Percentiles rank a stretch among this genome's conserved stretches.
phyloP scores from a whole-genome alignment of 768 basidiomycete genomes.

The Suillus weaverae region DNA sequence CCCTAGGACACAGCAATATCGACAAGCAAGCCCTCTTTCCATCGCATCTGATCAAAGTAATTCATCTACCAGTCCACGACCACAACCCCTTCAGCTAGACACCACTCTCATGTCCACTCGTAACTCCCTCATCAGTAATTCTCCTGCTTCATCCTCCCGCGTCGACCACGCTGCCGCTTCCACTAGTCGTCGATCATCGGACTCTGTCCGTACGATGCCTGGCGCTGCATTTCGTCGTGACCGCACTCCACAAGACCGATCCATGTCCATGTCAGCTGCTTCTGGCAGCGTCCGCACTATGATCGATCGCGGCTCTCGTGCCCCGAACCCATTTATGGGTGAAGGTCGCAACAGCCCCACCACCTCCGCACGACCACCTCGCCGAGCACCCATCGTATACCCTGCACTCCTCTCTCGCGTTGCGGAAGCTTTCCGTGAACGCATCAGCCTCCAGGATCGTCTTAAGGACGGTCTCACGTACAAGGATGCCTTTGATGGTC shows the following conservation, averaged over 20 bases:
- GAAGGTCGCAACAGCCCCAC: conserved; percentile 37
- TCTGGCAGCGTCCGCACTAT: conserved; percentile 49
- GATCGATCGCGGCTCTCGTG: conserved; percentile 38
- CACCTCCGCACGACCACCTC: conserved; percentile 34
- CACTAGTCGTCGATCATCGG: conserved; percentile 61
- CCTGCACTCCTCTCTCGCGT: conserved; percentile 96
- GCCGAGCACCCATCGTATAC: conserved; percentile 78
- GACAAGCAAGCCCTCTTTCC: conserved; percentile 39
- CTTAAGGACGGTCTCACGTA: conserved; percentile 96
- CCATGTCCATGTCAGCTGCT: conserved; percentile 76
- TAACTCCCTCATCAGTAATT: conserved; percentile 43
- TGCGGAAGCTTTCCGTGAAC: conserved; percentile 87
- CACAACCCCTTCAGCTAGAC: conserved; percentile 61
- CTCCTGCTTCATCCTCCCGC: conserved; percentile 44
- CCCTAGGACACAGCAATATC: conserved; percentile 29
- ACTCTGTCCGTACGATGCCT: conserved; percentile 65
- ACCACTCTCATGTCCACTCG: conserved; percentile 46
- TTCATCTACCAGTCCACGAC: conserved; percentile 32
- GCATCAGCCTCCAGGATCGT: conserved; percentile 74
- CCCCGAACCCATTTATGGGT: conserved; percentile 39
- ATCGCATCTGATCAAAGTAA: conserved; percentile 39
- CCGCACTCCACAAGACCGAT: conserved; percentile 62
- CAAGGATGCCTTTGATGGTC: conserved; percentile 94
- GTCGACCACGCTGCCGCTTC: conserved; percentile 33
- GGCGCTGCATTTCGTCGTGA: conserved; percentile 55